Percentiles rank a stretch among this genome's conserved stretches.
phyloP scores from a whole-genome alignment of 2,329 filamentous ascomycete genomes.

The Tolypocladium capitatum region DNA sequence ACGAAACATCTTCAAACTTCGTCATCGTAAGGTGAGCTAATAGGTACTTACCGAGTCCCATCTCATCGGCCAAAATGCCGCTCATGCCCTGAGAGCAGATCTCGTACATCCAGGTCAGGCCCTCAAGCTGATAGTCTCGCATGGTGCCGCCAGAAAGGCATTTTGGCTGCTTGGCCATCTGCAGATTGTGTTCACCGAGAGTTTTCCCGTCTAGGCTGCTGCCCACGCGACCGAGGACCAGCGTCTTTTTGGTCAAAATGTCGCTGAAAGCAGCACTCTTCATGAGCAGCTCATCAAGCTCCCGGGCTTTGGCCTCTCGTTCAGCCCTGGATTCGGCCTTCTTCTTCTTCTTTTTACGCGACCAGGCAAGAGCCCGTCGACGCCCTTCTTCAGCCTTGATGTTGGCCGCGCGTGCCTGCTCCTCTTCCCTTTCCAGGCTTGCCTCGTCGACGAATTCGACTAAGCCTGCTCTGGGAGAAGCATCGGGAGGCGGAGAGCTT shows the following conservation, averaged over 20 bases:
- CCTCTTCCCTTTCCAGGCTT: constrained; percentile 21
- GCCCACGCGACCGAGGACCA: constrained; percentile 48
- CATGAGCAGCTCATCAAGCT: constrained; percentile 44
- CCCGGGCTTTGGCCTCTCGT: constrained; percentile 42
- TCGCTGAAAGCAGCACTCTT: constrained; percentile 50
- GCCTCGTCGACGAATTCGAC: constrained; percentile 12
- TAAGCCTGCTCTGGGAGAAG: constrained; percentile 7
- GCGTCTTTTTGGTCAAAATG: constrained; percentile 50
- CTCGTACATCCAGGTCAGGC: constrained; percentile 91
- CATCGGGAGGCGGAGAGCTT: constrained; percentile 22
- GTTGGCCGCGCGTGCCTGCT: constrained; percentile 20
- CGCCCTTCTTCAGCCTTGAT: constrained; percentile 36
- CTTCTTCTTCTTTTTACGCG: constrained; percentile 34
- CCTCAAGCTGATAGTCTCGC: constrained; percentile 88
- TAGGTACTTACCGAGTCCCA: constrained; percentile 54
- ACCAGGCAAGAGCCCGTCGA: constrained; percentile 22
- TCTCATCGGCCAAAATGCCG: constrained; percentile 85
- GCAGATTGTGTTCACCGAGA: constrained; percentile 51
- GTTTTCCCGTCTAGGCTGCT: constrained; percentile 46
- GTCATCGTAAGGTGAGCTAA: neutral
- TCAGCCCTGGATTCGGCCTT: constrained; percentile 40
- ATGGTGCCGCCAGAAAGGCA: constrained; percentile 79
- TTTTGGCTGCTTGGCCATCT: constrained; percentile 74
- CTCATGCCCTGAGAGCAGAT: constrained; percentile 68
- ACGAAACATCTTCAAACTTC: neutral